These are phyloP conservation scores for Cystobasidium tubakii DNA, from an alignment of 768 basidiomycete genomes.

Conservation along the genomic window DNA sequence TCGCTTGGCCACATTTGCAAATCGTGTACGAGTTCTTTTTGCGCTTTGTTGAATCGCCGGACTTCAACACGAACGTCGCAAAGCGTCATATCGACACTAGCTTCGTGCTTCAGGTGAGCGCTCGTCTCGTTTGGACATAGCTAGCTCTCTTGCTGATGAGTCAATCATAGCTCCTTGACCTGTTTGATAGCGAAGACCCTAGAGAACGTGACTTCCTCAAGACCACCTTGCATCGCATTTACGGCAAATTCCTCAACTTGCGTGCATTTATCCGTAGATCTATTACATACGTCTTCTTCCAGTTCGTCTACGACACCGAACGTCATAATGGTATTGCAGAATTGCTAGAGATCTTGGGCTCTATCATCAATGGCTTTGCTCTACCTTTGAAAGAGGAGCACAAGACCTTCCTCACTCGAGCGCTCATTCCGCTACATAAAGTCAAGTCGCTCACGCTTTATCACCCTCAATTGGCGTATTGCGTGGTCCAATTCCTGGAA, in stretches of 20 bases:
- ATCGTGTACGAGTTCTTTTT: slow-evolving; percentile 99
- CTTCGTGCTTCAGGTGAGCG: slow-evolving; percentile 68
- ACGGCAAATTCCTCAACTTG: slow-evolving; percentile 97
- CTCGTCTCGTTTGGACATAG: background rate
- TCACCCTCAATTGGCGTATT: slow-evolving; percentile 98
- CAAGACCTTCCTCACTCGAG: slow-evolving; percentile 91
- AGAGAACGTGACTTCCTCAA: slow-evolving; percentile 98
- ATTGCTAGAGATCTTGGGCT: slow-evolving; percentile 92
- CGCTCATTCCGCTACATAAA: slow-evolving; percentile 92
- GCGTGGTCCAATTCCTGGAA: slow-evolving; percentile 96
- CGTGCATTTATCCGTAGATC: slow-evolving; percentile 97
- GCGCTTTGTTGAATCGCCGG: slow-evolving; percentile 91
- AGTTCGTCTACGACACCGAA: slow-evolving; percentile 97
- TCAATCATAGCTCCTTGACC: slow-evolving; percentile 68
- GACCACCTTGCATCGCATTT: slow-evolving; percentile 96
- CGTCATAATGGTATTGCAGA: slow-evolving; percentile 99
- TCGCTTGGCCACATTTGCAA: slow-evolving; percentile 98
- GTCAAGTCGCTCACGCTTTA: slow-evolving; percentile 93
- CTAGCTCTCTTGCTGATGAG: background rate
- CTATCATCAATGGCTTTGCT: slow-evolving; percentile 99
- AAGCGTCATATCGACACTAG: slow-evolving; percentile 95
- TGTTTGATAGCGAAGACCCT: slow-evolving; percentile 98
- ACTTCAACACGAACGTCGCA: slow-evolving; percentile 96
- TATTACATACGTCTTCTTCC: slow-evolving; percentile 99
- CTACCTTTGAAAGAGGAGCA: slow-evolving; percentile 97